Conservation (phyloP, 2,329 filamentous ascomycete genomes). For the Emmonsia crescens region DNA sequence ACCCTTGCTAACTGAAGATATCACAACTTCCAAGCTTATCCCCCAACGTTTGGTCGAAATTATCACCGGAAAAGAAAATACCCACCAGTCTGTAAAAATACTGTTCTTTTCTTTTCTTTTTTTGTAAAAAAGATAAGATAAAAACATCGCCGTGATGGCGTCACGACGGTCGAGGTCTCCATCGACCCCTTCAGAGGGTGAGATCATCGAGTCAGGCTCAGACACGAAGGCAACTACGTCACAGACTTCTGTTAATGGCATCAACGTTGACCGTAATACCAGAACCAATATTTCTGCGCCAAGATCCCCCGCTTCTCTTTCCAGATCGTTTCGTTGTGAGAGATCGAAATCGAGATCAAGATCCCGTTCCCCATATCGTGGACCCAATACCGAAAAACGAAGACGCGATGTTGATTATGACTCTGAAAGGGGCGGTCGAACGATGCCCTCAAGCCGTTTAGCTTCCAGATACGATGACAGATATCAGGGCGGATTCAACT, state of each 20-base stretch:
- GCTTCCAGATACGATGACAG: slow-evolving; percentile 30
- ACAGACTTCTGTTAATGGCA: slow-evolving; percentile 63
- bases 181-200: slow-evolving; percentile 72
- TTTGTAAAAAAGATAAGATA: neutral
- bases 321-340: slow-evolving; percentile 51
- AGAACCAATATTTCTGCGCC: slow-evolving; percentile 52
- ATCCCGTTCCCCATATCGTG: slow-evolving; percentile 34
- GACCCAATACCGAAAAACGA: slow-evolving; percentile 32
- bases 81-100: neutral
- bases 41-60: slow-evolving; percentile 6
- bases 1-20: slow-evolving; percentile 27
- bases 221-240: slow-evolving; percentile 75
- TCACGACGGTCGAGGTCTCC: slow-evolving; percentile 39
- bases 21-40: slow-evolving; percentile 9
- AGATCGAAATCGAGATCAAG: slow-evolving; percentile 35
- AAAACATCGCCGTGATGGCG: slow-evolving; percentile 32
- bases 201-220: slow-evolving; percentile 66
- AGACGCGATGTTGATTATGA: slow-evolving; percentile 29
- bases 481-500: slow-evolving; percentile 23
- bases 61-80: neutral
- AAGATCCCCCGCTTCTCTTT: slow-evolving; percentile 43
- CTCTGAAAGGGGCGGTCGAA: slow-evolving; percentile 25
- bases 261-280: slow-evolving; percentile 83
- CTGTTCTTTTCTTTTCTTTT: neutral
- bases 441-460: slow-evolving; percentile 22